Conservation (phyloP, 768 basidiomycete species). For the Russula sp. region DNA sequence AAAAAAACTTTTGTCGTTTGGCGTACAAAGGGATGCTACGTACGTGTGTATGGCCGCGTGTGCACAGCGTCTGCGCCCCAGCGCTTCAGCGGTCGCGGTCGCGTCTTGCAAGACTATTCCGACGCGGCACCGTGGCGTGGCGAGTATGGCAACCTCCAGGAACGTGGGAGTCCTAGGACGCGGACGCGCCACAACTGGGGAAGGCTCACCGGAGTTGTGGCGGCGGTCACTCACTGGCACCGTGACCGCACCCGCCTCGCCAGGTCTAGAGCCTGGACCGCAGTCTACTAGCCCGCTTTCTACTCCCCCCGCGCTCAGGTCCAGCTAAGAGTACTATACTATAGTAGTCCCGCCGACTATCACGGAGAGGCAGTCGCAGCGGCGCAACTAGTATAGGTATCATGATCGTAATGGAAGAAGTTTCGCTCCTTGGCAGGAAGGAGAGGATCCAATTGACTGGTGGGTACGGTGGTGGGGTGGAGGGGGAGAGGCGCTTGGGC, state of each 20-base stretch:
- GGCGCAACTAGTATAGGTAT: neutral
- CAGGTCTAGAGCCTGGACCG: neutral
- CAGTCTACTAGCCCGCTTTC: neutral
- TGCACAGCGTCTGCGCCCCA: neutral
- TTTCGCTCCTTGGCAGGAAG: neutral
- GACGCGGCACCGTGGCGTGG: neutral
- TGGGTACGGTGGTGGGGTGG: neutral
- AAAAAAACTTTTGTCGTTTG: neutral
- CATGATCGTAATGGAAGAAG: neutral
- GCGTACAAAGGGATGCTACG: neutral
- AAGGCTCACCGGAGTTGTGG: neutral
- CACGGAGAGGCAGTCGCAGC: neutral
- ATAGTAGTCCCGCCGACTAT: neutral
- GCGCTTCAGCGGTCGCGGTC: neutral
- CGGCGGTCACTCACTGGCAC: neutral
- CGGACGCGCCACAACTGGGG: too few relatives aligned
- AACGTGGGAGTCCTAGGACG: neutral
- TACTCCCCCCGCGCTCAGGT: neutral
- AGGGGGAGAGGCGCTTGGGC: neutral
- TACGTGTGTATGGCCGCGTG: neutral
- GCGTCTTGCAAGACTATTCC: neutral
- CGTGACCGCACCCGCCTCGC: neutral
- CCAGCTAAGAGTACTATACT: neutral
- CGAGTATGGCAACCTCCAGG: neutral
- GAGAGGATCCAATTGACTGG: neutral